These are phyloP conservation scores for Candida takata DNA, from an alignment of 805 yeast species.

Conservation along the genomic window DNA sequence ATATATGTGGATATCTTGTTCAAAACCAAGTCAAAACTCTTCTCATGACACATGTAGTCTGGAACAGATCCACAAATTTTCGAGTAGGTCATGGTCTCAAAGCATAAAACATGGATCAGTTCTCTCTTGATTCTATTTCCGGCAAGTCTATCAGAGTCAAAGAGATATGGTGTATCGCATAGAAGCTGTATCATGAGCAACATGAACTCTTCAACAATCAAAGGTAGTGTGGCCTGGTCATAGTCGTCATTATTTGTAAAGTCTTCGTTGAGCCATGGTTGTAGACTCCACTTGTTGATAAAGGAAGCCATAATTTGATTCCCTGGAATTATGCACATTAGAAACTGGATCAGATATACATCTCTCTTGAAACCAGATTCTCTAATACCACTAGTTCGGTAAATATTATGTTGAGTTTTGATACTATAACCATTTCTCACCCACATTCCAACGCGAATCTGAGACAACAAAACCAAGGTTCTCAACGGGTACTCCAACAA, in stretches of 20 bases:
- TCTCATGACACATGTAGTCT: conserved; percentile 67
- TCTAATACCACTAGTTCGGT: conserved; percentile 68
- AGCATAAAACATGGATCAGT: conserved; percentile 77
- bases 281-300: conserved; percentile 63
- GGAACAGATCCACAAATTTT: conserved; percentile 65
- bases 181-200: conserved; percentile 59
- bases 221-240: conserved; percentile 37
- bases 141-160: conserved; percentile 41
- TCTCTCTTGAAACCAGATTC: conserved; percentile 82
- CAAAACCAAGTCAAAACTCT: conserved; percentile 60
- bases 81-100: conserved; percentile 64
- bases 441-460: conserved; percentile 87
- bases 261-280: conserved; percentile 43
- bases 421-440: conserved; percentile 87
- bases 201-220: conserved; percentile 76
- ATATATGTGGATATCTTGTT: conserved; percentile 49
- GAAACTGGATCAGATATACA: conserved; percentile 58
- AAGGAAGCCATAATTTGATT: conserved; percentile 49
- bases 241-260: conserved; percentile 36
- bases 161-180: conserved; percentile 58
- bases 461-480: conserved; percentile 70
- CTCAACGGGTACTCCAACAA: conserved; percentile 68
- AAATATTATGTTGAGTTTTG: conserved; percentile 70
- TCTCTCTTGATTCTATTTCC: conserved; percentile 54
- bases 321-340: conserved; percentile 50